Percentiles rank a stretch among this genome's conserved stretches.
Conservation (phyloP, 306 rosid species). For the Bauhinia variegata region DNA sequence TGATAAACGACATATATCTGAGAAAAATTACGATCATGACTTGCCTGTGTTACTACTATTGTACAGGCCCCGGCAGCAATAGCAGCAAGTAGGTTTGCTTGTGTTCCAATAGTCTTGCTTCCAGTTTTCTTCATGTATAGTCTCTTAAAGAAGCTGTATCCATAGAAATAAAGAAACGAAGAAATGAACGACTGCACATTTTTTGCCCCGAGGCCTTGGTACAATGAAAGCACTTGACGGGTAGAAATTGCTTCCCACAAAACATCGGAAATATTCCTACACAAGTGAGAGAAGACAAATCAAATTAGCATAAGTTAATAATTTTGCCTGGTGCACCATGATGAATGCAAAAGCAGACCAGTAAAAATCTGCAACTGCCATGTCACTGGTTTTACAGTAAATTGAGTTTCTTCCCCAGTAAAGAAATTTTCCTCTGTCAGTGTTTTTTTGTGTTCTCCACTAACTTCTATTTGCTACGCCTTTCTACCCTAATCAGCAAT, state of each 20-base stretch:
- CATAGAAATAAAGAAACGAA: constrained; percentile 85
- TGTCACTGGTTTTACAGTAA: background rate
- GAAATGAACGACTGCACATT: constrained; percentile 82
- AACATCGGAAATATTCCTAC: constrained; percentile 91
- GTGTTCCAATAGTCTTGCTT: constrained; percentile 70
- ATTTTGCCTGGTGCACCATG: constrained; percentile 6
- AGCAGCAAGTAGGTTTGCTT: constrained; percentile 82
- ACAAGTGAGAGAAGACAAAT: constrained; percentile 31
- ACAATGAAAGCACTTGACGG: constrained; percentile 74
- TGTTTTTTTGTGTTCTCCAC: background rate
- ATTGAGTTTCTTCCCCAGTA: background rate
- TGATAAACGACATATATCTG: too few relatives aligned
- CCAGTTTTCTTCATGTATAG: constrained; percentile 75
- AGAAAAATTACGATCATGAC: constrained; percentile 26
- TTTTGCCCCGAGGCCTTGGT: constrained; percentile 94
- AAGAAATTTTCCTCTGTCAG: constrained; percentile 1
- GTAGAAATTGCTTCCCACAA: constrained; percentile 90
- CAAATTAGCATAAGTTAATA: constrained; percentile 22
- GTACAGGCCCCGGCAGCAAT: constrained; percentile 86
- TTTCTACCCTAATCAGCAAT: background rate
- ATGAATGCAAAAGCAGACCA: constrained; percentile 15
- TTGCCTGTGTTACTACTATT: constrained; percentile 74
- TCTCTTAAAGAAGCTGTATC: constrained; percentile 86
- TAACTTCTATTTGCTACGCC: too few relatives aligned
- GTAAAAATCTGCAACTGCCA: constrained; percentile 10